Evolutionary conservation across 176 grass and related monocot genomes (phyloP).

Genomic region (Hordeum marinum): DNA sequence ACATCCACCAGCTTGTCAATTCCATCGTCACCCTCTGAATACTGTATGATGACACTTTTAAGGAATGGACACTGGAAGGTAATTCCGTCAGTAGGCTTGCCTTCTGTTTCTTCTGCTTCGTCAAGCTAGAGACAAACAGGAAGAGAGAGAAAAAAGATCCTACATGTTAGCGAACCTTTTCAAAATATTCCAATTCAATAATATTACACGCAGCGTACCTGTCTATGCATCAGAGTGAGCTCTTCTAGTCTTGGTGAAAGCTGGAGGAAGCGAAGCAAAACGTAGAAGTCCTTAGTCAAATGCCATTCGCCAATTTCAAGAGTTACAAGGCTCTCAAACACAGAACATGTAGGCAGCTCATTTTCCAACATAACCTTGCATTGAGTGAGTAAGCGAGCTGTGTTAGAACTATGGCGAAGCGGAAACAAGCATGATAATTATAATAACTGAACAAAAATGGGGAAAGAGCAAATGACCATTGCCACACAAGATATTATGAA

Average conservation of each 20-base stretch:
- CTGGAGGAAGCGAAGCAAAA: constrained; percentile 19
- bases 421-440: not conserved
- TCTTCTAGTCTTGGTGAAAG: constrained; percentile 23
- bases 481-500: not conserved
- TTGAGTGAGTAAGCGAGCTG: not conserved
- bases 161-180: not conserved
- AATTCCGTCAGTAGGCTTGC: constrained; percentile 2
- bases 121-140: not conserved
- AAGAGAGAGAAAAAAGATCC: not conserved
- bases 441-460: not conserved
- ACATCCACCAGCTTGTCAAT: not conserved
- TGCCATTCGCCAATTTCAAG: constrained; percentile 19
- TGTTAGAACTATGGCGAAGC: not conserved
- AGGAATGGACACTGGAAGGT: constrained; percentile 20
- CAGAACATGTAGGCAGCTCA: constrained; percentile 23
- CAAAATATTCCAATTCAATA: not conserved
- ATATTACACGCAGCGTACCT: not conserved
- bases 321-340: constrained; percentile 14
- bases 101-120: not conserved
- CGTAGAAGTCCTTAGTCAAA: constrained; percentile 8
- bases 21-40: constrained; percentile 14
- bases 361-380: constrained; percentile 37
- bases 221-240: not conserved
- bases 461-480: not conserved
- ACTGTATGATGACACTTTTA: constrained; percentile 16